Base-by-base conservation (phyloP, 805 yeast genomes). In the Sugiyamaella valdiviana region DNA sequence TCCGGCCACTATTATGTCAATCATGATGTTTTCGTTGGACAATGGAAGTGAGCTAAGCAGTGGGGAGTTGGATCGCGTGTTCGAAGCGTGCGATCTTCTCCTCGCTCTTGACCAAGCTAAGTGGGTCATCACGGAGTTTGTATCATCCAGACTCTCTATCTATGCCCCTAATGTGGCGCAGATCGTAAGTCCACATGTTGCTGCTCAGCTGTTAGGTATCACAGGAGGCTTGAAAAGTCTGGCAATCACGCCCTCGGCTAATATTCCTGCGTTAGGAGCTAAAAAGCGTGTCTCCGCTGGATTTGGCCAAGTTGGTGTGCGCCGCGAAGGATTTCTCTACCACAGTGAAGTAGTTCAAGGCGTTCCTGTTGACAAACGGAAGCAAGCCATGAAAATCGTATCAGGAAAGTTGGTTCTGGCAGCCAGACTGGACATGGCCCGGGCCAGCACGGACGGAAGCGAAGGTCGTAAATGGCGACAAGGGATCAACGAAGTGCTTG, bases 141-240 rank as follows among this genome's bases (percentile, higher is more conserved):
- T 88, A 14, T 69, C 90, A 0, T 61, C 72, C 1, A 76, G 79
- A 56, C 71, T 85, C 19, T 66, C 75, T 1, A 60, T 64, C 1
- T 74, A 81, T 55, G 95, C 96, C 0, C 99, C 98, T 1, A 91
- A 93, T 62, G 65, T 86, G 1, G 72, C 86, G 2, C 78, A 78
- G 0, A 68, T 93, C 6, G 71, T 91, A 1, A 95, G 95, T 0
- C 70, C 95, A 0, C 68, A 75, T 5, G 76, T 85, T 0, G 78
- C 95, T 0, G 83, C 95, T 0, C 86, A 84, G 57, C 64, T 93
- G 15, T 66, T 91, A 20, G 76, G 86, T 0, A 71, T 76, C 15
- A 69, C 78, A 1, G 95, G 95, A 1, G 88, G 95, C 0, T 63
- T 91, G 3, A 68, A 67, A 10, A 81, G 78, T 5, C 66, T 91